A percentile compares a stretch with the other conserved stretches of the same genome.
Evolutionary conservation across 164 flowering plant species (phyloP).

Genomic region (Stephania yunnanensis): DNA sequence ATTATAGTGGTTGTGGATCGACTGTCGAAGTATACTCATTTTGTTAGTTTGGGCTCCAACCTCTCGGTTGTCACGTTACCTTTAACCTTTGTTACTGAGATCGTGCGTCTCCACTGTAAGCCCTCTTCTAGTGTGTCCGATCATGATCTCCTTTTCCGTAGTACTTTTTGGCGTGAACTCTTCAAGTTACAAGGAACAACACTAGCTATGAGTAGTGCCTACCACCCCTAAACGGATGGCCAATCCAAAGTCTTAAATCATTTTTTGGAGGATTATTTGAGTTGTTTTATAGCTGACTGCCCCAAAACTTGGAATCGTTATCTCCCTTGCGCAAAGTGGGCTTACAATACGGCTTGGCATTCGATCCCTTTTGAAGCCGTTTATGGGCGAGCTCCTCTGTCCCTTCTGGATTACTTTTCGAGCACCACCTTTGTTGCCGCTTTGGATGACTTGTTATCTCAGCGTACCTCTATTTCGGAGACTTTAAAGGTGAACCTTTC

Average conservation of each 20-base stretch:
- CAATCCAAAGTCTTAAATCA: background rate
- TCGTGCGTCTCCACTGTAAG: background rate
- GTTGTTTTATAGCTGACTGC: background rate
- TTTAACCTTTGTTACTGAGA: background rate
- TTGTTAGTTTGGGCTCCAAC: background rate
- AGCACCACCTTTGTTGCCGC: too few relatives aligned
- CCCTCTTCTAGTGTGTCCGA: background rate
- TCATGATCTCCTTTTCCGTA: background rate
- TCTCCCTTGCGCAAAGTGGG: too few relatives aligned
- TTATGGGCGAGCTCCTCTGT: too few relatives aligned
- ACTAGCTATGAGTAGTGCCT: background rate
- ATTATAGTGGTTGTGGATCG: conserved; percentile 6
- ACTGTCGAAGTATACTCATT: background rate
- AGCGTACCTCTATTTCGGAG: too few relatives aligned
- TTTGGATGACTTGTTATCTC: too few relatives aligned
- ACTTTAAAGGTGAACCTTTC: too few relatives aligned
- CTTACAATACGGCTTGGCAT: too few relatives aligned
- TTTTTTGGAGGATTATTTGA: background rate
- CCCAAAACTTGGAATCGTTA: too few relatives aligned
- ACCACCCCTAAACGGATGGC: conserved; percentile 4
- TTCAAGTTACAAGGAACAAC: background rate
- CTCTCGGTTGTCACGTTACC: background rate
- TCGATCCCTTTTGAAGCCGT: too few relatives aligned
- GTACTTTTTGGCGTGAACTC: background rate
- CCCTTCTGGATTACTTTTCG: too few relatives aligned